A percentile compares a stretch with the other conserved stretches of the same genome.
These are phyloP conservation scores for Pyrus bretschneideri DNA, from an alignment of 306 rosid species.

Conservation along the genomic window DNA sequence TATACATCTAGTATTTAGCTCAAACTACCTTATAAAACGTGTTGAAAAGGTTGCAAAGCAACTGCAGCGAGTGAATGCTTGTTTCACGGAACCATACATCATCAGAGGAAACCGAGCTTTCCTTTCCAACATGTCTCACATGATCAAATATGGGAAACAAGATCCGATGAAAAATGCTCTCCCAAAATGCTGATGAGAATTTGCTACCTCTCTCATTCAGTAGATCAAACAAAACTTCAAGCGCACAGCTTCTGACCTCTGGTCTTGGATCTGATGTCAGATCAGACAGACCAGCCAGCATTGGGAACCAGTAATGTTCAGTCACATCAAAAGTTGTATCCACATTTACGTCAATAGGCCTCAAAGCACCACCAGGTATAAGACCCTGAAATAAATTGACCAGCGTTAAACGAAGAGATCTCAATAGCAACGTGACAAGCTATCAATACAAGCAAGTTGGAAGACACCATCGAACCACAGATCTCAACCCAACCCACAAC, in stretches of 20 bases:
- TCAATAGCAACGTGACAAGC: neutral
- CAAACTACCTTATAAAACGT: conserved; percentile 85
- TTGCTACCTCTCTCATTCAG: conserved; percentile 96
- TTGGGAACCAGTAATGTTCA: conserved; percentile 98
- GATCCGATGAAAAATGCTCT: conserved; percentile 93
- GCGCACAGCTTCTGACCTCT: conserved; percentile 96
- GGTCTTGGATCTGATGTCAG: conserved; percentile 92
- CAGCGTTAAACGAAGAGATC: conserved; percentile 1
- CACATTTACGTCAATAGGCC: conserved; percentile 59
- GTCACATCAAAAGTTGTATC: conserved; percentile 73
- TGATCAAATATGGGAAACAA: conserved; percentile 98
- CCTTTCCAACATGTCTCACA: conserved; percentile 93
- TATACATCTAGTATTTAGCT: conserved; percentile 2
- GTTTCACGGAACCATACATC: conserved; percentile 91
- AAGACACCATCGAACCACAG: neutral
- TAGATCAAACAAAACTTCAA: conserved; percentile 96
- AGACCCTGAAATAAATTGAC: conserved; percentile 60
- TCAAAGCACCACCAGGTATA: conserved; percentile 92
- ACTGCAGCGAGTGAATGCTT: conserved; percentile 93
- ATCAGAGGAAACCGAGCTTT: conserved; percentile 53
- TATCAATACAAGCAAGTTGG: neutral
- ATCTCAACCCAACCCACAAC: neutral
- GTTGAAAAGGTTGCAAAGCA: conserved; percentile 98
- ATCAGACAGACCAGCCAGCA: conserved; percentile 99
- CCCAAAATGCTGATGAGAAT: conserved; percentile 92